phyloP scores from a whole-genome alignment of 129 eudicot species.

The Tagetes erecta region DNA sequence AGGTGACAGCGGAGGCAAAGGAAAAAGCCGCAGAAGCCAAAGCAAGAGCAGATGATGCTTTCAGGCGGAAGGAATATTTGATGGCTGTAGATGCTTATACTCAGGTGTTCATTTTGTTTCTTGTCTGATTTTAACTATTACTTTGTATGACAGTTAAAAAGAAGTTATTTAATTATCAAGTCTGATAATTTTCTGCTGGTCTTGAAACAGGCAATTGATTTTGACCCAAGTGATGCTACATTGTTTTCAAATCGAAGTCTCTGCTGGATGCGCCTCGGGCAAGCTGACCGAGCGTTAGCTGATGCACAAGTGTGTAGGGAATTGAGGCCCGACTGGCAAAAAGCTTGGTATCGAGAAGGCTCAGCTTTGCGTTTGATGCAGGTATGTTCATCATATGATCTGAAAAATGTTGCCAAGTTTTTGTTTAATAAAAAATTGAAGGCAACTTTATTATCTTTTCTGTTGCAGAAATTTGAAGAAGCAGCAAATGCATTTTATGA shows the following conservation, averaged over 20 bases:
- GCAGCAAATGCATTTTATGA: constrained; percentile 97
- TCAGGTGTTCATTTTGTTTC: constrained; percentile 44
- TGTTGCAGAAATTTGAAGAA: constrained; percentile 82
- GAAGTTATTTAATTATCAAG: neutral
- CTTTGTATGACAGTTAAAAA: neutral
- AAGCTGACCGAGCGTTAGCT: constrained; percentile 79
- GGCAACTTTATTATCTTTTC: neutral
- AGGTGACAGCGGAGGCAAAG: constrained; percentile 82
- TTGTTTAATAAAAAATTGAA: neutral
- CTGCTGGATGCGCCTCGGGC: constrained; percentile 91
- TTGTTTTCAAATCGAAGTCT: constrained; percentile 86
- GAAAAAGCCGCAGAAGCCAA: constrained; percentile 85
- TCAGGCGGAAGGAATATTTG: constrained; percentile 55
- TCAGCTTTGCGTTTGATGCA: constrained; percentile 84
- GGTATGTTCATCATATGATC: constrained; percentile 43
- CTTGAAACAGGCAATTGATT: constrained; percentile 74
- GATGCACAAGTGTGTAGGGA: constrained; percentile 84
- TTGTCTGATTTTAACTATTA: neutral
- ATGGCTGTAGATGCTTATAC: constrained; percentile 87
- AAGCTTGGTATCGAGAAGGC: constrained; percentile 96
- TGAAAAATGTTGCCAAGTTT: neutral
- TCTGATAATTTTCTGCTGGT: constrained; percentile 11
- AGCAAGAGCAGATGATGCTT: constrained; percentile 86
- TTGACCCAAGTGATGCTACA: constrained; percentile 80
- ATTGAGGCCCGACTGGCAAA: constrained; percentile 80